A percentile compares a stretch with the other conserved stretches of the same genome.
phyloP scores from a whole-genome alignment of 2,329 filamentous ascomycete genomes.

The Rhinocladiella similis region DNA sequence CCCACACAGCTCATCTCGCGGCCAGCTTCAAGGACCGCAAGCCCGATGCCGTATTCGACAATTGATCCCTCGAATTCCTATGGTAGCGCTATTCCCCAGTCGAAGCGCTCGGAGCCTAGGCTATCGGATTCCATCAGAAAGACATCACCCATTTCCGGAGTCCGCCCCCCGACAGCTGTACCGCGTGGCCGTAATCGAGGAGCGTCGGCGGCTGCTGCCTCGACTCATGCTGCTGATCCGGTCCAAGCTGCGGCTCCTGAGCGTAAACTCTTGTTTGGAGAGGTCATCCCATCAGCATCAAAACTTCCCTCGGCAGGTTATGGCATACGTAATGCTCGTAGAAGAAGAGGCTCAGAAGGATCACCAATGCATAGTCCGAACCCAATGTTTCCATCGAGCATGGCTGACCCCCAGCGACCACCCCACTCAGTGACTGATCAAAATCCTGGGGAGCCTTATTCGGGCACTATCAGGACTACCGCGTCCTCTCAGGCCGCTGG shows the following conservation, averaged over 20 bases:
- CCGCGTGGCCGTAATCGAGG: not conserved
- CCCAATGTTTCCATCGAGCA: conserved; percentile 37
- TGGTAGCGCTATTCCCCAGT: conserved; percentile 5
- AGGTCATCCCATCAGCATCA: conserved; percentile 61
- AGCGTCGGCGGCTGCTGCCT: not conserved
- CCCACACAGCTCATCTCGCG: conserved; percentile 37
- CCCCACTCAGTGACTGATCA: conserved; percentile 1
- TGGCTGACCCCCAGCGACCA: not conserved
- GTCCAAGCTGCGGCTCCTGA: conserved; percentile 23
- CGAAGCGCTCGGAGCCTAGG: conserved; percentile 3
- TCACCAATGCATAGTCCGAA: conserved; percentile 56
- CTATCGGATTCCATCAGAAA: conserved; percentile 8
- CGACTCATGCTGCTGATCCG: conserved; percentile 10
- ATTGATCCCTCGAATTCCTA: conserved; percentile 10
- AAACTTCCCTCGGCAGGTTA: conserved; percentile 48
- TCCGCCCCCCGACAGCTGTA: not conserved
- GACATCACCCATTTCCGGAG: not conserved
- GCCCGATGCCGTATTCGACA: conserved; percentile 31
- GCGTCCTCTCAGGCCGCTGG: not conserved
- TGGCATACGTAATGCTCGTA: conserved; percentile 58
- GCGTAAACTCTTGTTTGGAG: conserved; percentile 69
- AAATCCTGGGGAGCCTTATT: not conserved
- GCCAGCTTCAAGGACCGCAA: conserved; percentile 39
- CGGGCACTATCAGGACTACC: not conserved
- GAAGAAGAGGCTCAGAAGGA: conserved; percentile 71